Evolutionary conservation across 345 rosid genomes (phyloP), one percentile per base, ranked within the genome.

Genomic region (Gossypium longicalyx): DNA sequence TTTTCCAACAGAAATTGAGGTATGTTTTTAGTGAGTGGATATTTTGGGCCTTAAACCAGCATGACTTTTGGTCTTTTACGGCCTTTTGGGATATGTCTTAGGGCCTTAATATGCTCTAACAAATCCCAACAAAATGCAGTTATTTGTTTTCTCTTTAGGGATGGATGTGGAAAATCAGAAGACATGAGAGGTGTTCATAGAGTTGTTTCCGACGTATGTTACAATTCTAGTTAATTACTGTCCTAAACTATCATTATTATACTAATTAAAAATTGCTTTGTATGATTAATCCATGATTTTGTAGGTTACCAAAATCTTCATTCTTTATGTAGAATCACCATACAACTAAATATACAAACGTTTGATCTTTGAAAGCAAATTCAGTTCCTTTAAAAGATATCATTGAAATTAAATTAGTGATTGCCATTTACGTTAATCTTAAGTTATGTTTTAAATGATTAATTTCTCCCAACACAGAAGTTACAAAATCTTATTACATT

Each of bases 261-360:
- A 49, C 72, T 68, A 68, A 67, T 20, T 25, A 67, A 20, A 8
- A 66, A 45, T 66, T 66, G 20, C 70, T 49, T 47, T 25, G 58
- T 27, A 27, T 51, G 71, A 67, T 45, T 67, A 45, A 45, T 9
- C 43, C 57, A 56, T 25, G 58, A 69, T 69, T 51, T 9, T 49
- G 72, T 41, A 69, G 43, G 59, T 69, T 69, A 51, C n/a, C 72
- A 27, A 27, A 68, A 69, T 49, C 72, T 69, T 69, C 4, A 16
- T 2, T 17, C 59, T 69, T 51, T 16, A 69, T 25, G 23, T 25
- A 49, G 43, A 68, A 68, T 68, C 17, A 68, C 12, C 27, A 1
- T 68, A 44, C 53, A 68, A 68, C 45, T 68, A 49, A 23, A 68
- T 68, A 49, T 68, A 49, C 9, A 27, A 3, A 43, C 44, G 20